Evolutionary conservation across 768 basidiomycete genomes (phyloP).

Genomic region (Lactarius hatsudake): DNA sequence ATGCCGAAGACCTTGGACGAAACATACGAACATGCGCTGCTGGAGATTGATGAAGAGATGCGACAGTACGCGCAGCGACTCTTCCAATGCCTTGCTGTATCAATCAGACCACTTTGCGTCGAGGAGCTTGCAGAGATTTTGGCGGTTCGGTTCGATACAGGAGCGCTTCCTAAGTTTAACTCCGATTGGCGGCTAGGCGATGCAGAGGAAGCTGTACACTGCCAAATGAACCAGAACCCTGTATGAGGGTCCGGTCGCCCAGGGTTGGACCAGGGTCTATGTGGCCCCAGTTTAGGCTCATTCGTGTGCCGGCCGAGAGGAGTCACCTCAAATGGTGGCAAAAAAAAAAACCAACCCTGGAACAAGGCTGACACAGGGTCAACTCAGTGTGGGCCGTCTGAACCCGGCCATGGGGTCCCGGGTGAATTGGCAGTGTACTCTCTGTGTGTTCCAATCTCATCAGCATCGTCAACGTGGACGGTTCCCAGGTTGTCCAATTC

Average conservation of each 20-base stretch:
- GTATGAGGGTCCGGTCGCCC: too few species aligned
- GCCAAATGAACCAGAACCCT: too few species aligned
- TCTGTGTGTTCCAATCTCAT: constrained; percentile 8
- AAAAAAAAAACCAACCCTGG: too few species aligned
- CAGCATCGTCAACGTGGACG: background rate
- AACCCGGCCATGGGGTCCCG: too few species aligned
- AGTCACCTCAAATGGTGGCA: too few species aligned
- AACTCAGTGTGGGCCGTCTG: too few species aligned
- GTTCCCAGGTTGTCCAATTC: constrained; percentile 1
- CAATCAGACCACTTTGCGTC: constrained; percentile 2
- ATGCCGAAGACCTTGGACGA: constrained; percentile 6
- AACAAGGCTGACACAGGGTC: too few species aligned
- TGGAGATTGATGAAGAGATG: background rate
- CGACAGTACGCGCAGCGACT: constrained; percentile 4
- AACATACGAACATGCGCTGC: background rate
- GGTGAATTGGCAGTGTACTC: too few species aligned
- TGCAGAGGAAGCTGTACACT: background rate
- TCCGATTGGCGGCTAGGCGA: constrained; percentile 12
- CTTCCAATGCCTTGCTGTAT: constrained; percentile 10
- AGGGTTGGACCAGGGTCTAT: too few species aligned
- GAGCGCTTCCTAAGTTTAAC: background rate
- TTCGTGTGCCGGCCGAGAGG: too few species aligned
- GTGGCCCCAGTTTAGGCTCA: too few species aligned
- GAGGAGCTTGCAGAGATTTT: constrained; percentile 11
- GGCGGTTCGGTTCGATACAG: background rate